phyloP scores from a whole-genome alignment of 805 yeast genomes.

The Henningerozyma blattae region DNA sequence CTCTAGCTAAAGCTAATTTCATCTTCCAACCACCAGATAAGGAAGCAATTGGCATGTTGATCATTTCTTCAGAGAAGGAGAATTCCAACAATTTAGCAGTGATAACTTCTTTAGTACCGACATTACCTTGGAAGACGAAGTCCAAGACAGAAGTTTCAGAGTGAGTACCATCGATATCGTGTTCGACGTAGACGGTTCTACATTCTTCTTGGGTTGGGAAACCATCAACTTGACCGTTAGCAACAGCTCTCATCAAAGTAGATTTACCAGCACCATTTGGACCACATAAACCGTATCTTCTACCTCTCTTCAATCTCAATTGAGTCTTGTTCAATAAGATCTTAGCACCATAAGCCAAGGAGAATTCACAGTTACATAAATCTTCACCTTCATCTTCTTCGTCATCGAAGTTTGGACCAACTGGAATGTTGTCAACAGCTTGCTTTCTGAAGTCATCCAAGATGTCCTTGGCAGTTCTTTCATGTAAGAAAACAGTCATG shows the following conservation, averaged over 20 bases:
- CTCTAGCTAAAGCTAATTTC: conserved; percentile 99
- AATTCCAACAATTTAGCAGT: conserved; percentile 73
- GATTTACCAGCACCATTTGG: conserved; percentile 99
- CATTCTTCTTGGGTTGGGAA: conserved; percentile 99
- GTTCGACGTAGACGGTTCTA: conserved; percentile 98
- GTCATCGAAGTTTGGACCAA: conserved; percentile 90
- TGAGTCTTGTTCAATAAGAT: conserved; percentile 98
- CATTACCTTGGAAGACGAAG: conserved; percentile 70
- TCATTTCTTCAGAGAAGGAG: conserved; percentile 90
- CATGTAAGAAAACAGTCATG: conserved; percentile 93
- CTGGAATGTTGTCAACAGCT: conserved; percentile 97
- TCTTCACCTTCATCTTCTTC: conserved; percentile 99
- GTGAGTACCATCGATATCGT: conserved; percentile 97
- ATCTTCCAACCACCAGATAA: conserved; percentile 99
- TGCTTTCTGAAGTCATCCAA: conserved; percentile 91
- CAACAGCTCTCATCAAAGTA: conserved; percentile 94
- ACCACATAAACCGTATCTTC: conserved; percentile 99
- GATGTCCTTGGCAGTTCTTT: conserved; percentile 76
- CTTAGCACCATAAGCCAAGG: conserved; percentile 99
- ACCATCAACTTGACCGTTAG: conserved; percentile 98
- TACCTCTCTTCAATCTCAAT: conserved; percentile 96
- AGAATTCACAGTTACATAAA: conserved; percentile 99
- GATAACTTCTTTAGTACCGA: conserved; percentile 64
- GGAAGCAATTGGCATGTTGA: conserved; percentile 84
- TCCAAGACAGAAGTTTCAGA: conserved; percentile 92